Evolutionary conservation across 163 green algal genomes (phyloP).

Genomic region (Prototheca cutis): DNA sequence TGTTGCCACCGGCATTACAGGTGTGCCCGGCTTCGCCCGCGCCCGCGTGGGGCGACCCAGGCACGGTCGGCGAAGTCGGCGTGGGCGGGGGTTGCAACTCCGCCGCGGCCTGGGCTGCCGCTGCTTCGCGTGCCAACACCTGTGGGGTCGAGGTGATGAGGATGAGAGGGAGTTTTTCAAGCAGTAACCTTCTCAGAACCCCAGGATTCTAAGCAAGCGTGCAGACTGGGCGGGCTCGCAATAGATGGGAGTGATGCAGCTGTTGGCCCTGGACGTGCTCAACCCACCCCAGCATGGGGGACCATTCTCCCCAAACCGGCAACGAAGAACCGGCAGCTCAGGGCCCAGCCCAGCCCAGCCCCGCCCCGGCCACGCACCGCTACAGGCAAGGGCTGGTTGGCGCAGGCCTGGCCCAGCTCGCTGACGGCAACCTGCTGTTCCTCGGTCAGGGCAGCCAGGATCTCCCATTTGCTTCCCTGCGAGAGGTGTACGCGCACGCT

Average conservation of each 20-base stretch:
- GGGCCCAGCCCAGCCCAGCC: no score
- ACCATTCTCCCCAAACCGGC: no score
- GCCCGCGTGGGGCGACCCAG: no score
- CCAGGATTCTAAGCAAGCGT: no score
- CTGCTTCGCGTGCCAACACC: neutral
- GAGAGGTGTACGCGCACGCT: neutral
- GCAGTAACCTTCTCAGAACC: no score
- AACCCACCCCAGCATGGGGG: no score
- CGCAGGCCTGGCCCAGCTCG: slow-evolving; percentile 35
- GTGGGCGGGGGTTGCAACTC: neutral
- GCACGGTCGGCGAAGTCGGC: neutral
- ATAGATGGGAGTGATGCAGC: no score
- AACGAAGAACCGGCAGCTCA: no score
- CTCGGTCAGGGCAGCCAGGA: slow-evolving; percentile 46
- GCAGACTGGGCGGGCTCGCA: no score
- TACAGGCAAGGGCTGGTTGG: slow-evolving; percentile 41
- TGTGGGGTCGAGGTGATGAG: neutral
- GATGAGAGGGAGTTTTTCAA: no score
- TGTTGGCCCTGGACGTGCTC: no score
- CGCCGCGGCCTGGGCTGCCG: neutral
- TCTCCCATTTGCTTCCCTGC: slow-evolving; percentile 62
- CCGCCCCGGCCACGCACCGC: slow-evolving; percentile 4
- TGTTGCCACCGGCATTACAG: no score
- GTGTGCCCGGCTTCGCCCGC: neutral
- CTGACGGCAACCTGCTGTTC: slow-evolving; percentile 50